Conservation (phyloP, 495 filamentous ascomycete species). For the Bryoglossum gracile region DNA sequence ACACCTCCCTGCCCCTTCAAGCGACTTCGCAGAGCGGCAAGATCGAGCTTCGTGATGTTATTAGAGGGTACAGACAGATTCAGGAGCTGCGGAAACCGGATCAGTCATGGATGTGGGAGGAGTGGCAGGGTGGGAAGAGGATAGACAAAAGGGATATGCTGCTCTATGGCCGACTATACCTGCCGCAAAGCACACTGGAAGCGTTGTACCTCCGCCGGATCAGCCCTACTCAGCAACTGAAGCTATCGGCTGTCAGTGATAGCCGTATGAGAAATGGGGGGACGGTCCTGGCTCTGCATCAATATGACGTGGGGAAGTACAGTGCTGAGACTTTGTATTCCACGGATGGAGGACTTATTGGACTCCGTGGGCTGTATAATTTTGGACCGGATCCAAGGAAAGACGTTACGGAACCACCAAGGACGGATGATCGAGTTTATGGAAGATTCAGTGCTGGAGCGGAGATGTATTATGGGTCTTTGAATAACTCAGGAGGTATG, state of each 20-base stretch:
- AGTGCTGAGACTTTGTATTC: slow-evolving; percentile 86
- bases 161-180: slow-evolving; percentile 83
- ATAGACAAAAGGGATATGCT: slow-evolving; percentile 52
- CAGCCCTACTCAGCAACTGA: slow-evolving; percentile 69
- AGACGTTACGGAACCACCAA: slow-evolving; percentile 21
- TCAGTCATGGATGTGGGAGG: slow-evolving; percentile 41
- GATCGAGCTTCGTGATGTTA: slow-evolving; percentile 56
- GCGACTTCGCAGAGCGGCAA: slow-evolving; percentile 46
- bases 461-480: slow-evolving; percentile 86
- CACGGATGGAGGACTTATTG: slow-evolving; percentile 83
- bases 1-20: slow-evolving; percentile 68
- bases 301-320: slow-evolving; percentile 84
- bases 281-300: slow-evolving; percentile 68
- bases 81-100: slow-evolving; percentile 45
- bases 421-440: slow-evolving; percentile 43
- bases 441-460: slow-evolving; percentile 75
- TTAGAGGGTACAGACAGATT: slow-evolving; percentile 62
- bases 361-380: slow-evolving; percentile 85
- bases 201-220: slow-evolving; percentile 79
- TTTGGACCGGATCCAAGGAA: slow-evolving; percentile 74
- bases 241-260: slow-evolving; percentile 76
- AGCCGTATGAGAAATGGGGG: slow-evolving; percentile 65
- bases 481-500: slow-evolving; percentile 84
- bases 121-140: slow-evolving; percentile 41
- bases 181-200: slow-evolving; percentile 77